These are phyloP conservation scores for Neurospora africana DNA, from an alignment of 495 filamentous ascomycete genomes.

Conservation along the genomic window DNA sequence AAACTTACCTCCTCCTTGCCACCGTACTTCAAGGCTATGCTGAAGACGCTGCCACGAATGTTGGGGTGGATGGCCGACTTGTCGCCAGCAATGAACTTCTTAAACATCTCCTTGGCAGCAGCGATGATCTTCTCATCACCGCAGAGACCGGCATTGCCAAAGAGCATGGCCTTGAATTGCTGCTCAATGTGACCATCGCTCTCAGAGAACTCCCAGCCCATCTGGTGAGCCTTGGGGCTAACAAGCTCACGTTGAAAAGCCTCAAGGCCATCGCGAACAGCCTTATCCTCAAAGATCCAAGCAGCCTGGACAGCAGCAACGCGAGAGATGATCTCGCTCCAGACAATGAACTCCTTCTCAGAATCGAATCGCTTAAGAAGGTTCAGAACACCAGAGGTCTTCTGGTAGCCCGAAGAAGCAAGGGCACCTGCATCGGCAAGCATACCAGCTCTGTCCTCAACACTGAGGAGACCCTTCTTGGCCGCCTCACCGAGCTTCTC, in stretches of 20 bases:
- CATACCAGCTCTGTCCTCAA: constrained; percentile 91
- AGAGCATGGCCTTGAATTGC: constrained; percentile 69
- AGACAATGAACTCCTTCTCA: constrained; percentile 86
- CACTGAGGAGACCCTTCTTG: constrained; percentile 74
- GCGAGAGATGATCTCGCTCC: constrained; percentile 78
- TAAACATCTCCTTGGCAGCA: constrained; percentile 64
- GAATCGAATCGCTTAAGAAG: constrained; percentile 73
- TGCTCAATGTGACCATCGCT: constrained; percentile 80
- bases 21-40: constrained; percentile 60
- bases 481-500: constrained; percentile 70
- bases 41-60: constrained; percentile 58
- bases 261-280: constrained; percentile 64
- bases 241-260: constrained; percentile 69
- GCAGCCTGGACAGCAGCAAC: constrained; percentile 65
- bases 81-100: constrained; percentile 57
- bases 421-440: constrained; percentile 90
- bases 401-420: constrained; percentile 83
- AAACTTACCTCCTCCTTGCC: constrained; percentile 57
- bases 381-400: constrained; percentile 78
- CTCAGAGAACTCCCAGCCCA: constrained; percentile 81
- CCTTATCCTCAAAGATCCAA: constrained; percentile 79
- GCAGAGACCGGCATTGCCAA: constrained; percentile 53
- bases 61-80: constrained; percentile 62
- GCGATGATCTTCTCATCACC: constrained; percentile 51
- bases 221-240: constrained; percentile 64